phyloP scores from a whole-genome alignment of 2,329 filamentous ascomycete species.

The Ophiostoma ips region DNA sequence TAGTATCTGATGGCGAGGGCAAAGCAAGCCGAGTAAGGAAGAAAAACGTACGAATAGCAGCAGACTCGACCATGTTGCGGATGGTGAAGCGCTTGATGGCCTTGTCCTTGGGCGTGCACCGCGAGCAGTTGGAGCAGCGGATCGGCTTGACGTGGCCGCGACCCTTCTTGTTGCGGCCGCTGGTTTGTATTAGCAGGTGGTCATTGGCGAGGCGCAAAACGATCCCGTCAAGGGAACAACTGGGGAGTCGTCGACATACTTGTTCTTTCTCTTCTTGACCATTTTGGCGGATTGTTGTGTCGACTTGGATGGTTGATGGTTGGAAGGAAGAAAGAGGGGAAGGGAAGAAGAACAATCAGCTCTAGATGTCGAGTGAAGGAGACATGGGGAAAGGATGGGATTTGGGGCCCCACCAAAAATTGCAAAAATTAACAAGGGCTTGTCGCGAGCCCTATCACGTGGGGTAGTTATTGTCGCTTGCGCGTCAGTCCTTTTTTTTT shows the following conservation, averaged over 20 bases:
- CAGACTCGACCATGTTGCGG: constrained; percentile 99
- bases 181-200: constrained; percentile 23
- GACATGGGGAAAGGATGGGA: not conserved
- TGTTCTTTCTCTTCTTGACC: constrained; percentile 28
- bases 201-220: not conserved
- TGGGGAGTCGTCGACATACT: constrained; percentile 28
- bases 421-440: constrained; percentile 3
- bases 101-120: constrained; percentile 98
- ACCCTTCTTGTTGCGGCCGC: constrained; percentile 99
- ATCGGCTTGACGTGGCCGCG: constrained; percentile 99
- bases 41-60: constrained; percentile 82
- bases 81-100: constrained; percentile 99
- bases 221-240: constrained; percentile 16
- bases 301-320: constrained; percentile 5
- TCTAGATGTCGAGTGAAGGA: not conserved
- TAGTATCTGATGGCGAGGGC: not conserved
- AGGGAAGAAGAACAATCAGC: not conserved
- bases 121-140: constrained; percentile 59
- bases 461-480: not conserved
- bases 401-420: not conserved
- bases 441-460: not conserved
- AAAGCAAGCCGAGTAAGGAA: not conserved
- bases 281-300: constrained; percentile 14
- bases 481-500: not conserved
- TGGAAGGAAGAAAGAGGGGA: constrained; percentile 2